A percentile compares a stretch with the other conserved stretches of the same genome.
Conservation (phyloP, 768 basidiomycete genomes). For the Daedaleopsis nitida region DNA sequence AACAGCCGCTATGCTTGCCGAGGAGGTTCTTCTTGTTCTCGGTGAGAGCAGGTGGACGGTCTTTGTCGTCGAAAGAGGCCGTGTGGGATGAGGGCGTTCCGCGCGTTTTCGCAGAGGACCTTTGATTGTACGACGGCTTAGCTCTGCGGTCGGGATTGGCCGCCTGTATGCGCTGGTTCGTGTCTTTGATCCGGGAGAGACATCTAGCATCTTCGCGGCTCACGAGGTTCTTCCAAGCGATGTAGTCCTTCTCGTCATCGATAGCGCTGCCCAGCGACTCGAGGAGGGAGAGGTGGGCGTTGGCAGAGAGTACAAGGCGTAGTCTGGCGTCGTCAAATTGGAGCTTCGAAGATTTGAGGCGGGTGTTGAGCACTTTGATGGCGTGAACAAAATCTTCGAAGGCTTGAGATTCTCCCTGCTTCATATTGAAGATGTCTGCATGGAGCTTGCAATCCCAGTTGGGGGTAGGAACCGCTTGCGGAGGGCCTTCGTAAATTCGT, state of each 20-base stretch:
- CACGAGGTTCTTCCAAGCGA: no score
- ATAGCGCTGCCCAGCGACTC: no score
- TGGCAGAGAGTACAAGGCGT: not conserved
- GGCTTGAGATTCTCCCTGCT: not conserved
- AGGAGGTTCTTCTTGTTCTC: constrained; percentile 5
- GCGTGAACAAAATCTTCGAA: constrained; percentile 6
- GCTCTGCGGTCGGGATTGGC: no score
- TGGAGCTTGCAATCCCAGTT: constrained; percentile 2
- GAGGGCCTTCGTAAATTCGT: not conserved
- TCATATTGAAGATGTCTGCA: not conserved
- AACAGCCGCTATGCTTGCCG: constrained; percentile 5
- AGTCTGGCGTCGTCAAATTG: not conserved
- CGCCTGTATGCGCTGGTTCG: no score
- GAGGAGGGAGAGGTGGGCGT: not conserved
- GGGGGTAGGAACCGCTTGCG: not conserved
- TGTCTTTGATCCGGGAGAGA: no score
- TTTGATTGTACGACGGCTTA: not conserved
- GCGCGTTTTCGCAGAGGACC: not conserved
- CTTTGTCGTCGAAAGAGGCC: no score
- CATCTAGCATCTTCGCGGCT: no score
- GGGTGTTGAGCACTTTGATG: constrained; percentile 4
- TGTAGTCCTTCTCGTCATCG: no score
- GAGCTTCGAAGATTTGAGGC: not conserved
- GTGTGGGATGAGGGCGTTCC: not conserved
- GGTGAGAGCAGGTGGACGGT: not conserved